Evolutionary conservation across 768 basidiomycete genomes (phyloP).

Genomic region (Cyclocybe aegerita): DNA sequence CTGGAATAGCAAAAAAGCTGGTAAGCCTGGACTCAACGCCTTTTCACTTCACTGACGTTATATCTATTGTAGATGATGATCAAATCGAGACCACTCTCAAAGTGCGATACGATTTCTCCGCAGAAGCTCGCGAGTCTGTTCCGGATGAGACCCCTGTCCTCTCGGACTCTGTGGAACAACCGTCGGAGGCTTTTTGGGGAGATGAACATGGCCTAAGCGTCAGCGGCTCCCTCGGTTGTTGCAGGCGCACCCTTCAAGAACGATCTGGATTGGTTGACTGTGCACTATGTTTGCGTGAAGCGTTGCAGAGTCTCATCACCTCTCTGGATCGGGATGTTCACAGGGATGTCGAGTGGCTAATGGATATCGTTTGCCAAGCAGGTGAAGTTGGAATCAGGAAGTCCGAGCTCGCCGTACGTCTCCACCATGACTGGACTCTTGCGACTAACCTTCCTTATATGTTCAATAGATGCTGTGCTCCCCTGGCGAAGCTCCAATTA

Average conservation of each 20-base stretch:
- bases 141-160: slow-evolving; percentile 15
- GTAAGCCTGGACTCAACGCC: slow-evolving; percentile 35
- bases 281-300: slow-evolving; percentile 41
- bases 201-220: slow-evolving; percentile 43
- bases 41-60: background rate
- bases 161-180: slow-evolving; percentile 1
- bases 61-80: slow-evolving; percentile 64
- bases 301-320: slow-evolving; percentile 30
- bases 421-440: background rate
- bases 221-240: slow-evolving; percentile 48
- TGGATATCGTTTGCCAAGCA: slow-evolving; percentile 33
- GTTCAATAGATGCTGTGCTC: too few relatives aligned
- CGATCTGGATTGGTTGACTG: slow-evolving; percentile 39
- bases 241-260: slow-evolving; percentile 29
- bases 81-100: slow-evolving; percentile 73
- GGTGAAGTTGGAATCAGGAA: slow-evolving; percentile 41
- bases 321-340: slow-evolving; percentile 27
- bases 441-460: background rate
- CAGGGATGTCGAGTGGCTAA: slow-evolving; percentile 29
- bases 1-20: slow-evolving; percentile 90
- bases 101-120: slow-evolving; percentile 33
- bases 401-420: slow-evolving; percentile 35
- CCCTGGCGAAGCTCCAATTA: slow-evolving; percentile 5
- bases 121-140: slow-evolving; percentile 20
- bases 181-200: background rate